Percentiles rank a stretch among this genome's conserved stretches.
These are phyloP conservation scores for Wickerhamia fluorescens DNA, from an alignment of 805 yeast genomes.

Conservation along the genomic window DNA sequence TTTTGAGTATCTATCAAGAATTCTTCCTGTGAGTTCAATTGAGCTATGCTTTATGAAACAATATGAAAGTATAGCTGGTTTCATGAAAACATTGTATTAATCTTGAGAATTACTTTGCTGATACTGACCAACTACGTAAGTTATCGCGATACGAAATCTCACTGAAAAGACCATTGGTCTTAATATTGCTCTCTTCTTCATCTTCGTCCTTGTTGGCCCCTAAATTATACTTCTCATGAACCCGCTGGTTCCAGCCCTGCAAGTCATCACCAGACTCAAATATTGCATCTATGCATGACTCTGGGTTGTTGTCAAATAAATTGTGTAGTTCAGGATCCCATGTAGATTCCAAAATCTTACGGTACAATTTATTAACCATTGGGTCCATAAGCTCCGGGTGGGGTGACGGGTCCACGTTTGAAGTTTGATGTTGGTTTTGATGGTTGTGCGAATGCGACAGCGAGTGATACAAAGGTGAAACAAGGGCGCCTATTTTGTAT, in stretches of 20 bases:
- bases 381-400: constrained; percentile 33
- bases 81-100: too few species aligned
- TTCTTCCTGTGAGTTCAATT: too few species aligned
- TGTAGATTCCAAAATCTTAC: constrained; percentile 48
- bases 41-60: too few species aligned
- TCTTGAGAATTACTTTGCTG: constrained; percentile 1
- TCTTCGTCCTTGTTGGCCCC: constrained; percentile 7
- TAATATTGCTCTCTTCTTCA: constrained; percentile 11
- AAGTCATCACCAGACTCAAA: constrained; percentile 51
- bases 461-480: too few species aligned
- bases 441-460: background rate
- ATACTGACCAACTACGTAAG: constrained; percentile 37
- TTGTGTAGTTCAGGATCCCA: constrained; percentile 51
- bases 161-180: constrained; percentile 30
- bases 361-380: constrained; percentile 41
- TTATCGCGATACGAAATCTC: constrained; percentile 31
- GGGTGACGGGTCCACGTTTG: background rate
- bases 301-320: constrained; percentile 51
- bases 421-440: too few species aligned
- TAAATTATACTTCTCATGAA: constrained; percentile 6
- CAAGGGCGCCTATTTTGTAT: background rate
- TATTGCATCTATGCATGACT: constrained; percentile 68
- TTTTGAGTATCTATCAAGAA: too few species aligned
- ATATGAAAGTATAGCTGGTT: too few species aligned
- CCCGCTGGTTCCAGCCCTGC: constrained; percentile 8